Base-by-base conservation (phyloP, 2,329 filamentous ascomycete species). In the Metarhizium anisopliae region DNA sequence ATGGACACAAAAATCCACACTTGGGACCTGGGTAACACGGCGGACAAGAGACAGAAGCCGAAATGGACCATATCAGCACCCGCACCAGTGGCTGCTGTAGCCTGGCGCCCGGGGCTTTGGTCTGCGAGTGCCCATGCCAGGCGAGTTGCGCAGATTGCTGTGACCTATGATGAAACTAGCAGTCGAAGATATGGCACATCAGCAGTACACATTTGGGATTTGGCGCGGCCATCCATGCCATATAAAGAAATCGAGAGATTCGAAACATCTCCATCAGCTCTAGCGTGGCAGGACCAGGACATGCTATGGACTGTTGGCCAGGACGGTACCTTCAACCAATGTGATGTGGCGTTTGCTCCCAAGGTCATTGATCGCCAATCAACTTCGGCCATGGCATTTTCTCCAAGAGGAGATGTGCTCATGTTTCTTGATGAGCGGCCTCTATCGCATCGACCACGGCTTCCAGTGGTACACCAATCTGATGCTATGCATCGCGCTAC, bases 211-310 rank as follows among this genome's bases (percentile, higher is more conserved):
- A 74, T 87, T 20, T 88, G 84, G 83, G 85, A 88, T 64, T 69
- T 88, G n/a, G 84, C 82, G 6, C 75, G 85, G 36, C 82, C 84
- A 1, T 81, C 82, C 1, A 78, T 87, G 74, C 83, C 84, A 0
- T 86, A 84, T 64, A 85, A 85, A 60, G 81, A 85, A 61, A 77
- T 87, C 50, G 80, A 84, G 57, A 71, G 78, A 43, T 86, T 85
- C 59, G 77, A 81, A 25, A 74, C 66, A 32, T 78, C 82, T 2
- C 84, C 84, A 1, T 77, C 75, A 8, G 77, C 77, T 2, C 66
- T 87, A 16, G 67, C 85, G 6, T 88, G 85, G 84, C 81, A 81
- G 55, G 78, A 84, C 59, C 79, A 83, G 58, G 83, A 86, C 59
- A 74, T 86, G 50, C 68, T 88, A 1, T 88, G 84, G 84, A 84